phyloP scores from a whole-genome alignment of 108 stramenopile genomes.

The Cylindrotheca closterium region DNA sequence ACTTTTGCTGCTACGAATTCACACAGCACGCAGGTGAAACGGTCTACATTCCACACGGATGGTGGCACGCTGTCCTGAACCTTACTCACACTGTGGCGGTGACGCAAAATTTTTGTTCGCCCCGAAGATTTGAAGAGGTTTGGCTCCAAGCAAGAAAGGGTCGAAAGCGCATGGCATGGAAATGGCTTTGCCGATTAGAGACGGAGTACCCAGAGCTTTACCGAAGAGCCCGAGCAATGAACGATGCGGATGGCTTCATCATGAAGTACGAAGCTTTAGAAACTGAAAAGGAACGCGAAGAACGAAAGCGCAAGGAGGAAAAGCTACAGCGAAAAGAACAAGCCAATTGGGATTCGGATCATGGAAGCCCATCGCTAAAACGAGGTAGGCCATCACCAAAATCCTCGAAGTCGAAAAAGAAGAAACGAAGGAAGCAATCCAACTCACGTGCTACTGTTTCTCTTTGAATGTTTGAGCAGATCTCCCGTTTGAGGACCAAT shows the following conservation, averaged over 20 bases:
- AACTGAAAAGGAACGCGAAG: conserved; percentile 32
- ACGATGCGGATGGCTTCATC: conserved; percentile 79
- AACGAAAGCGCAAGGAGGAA: conserved; percentile 27
- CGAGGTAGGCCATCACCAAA: conserved; percentile 1
- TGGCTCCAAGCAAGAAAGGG: conserved; percentile 93
- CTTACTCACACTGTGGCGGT: conserved; percentile 94
- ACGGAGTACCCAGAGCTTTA: conserved; percentile 81
- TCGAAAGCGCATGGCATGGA: conserved; percentile 92
- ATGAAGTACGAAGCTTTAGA: conserved; percentile 86
- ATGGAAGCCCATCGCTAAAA: neutral
- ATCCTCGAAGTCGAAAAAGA: neutral
- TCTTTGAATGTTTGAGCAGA: neutral
- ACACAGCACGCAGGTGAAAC: conserved; percentile 97
- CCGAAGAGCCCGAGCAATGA: conserved; percentile 65
- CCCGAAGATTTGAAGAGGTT: conserved; percentile 89
- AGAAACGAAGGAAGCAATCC: neutral
- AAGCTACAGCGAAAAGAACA: conserved; percentile 12
- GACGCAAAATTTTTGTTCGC: conserved; percentile 96
- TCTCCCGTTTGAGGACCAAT: neutral
- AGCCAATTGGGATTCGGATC: neutral
- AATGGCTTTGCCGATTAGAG: conserved; percentile 79
- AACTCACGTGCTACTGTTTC: conserved; percentile 13
- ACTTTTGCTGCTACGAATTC: conserved; percentile 92
- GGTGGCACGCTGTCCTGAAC: conserved; percentile 99
- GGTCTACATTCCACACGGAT: conserved; percentile 93